Evolutionary conservation across 257 asterid species (phyloP).

Genomic region (Dorcoceras hygrometricum): DNA sequence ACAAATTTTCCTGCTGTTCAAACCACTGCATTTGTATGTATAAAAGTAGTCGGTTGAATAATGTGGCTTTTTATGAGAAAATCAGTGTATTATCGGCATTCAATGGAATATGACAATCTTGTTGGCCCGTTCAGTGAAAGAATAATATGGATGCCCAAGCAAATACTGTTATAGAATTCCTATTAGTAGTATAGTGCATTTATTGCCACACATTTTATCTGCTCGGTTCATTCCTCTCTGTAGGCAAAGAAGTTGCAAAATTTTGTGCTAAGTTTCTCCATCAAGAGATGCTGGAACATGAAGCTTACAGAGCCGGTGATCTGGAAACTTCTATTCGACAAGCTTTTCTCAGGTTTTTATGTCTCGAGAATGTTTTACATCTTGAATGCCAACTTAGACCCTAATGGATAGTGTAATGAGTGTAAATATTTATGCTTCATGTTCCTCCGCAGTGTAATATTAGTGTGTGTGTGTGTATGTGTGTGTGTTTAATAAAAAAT

Average conservation of each 20-base stretch:
- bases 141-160: slow-evolving; percentile 12
- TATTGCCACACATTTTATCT: slow-evolving; percentile 7
- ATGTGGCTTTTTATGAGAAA: slow-evolving; percentile 11
- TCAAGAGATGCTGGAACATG: slow-evolving; percentile 66
- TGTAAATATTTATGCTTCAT: too few species aligned
- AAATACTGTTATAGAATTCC: not conserved
- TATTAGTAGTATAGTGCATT: slow-evolving; percentile 17
- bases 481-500: too few species aligned
- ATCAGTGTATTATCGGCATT: not conserved
- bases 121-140: slow-evolving; percentile 8
- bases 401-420: too few species aligned
- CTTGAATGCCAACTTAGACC: slow-evolving; percentile 6
- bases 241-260: slow-evolving; percentile 83
- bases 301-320: slow-evolving; percentile 74
- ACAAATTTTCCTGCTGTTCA: slow-evolving; percentile 7
- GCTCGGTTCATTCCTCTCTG: slow-evolving; percentile 23
- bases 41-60: slow-evolving; percentile 1
- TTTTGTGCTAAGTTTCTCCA: slow-evolving; percentile 97
- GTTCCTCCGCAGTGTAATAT: too few species aligned
- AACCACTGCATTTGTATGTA: slow-evolving; percentile 15
- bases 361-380: slow-evolving; percentile 22
- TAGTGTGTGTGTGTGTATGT: too few species aligned
- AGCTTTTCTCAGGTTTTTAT: slow-evolving; percentile 79
- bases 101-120: not conserved
- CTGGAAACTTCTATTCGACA: slow-evolving; percentile 52